A percentile compares a stretch with the other conserved stretches of the same genome.
Conservation (phyloP, 2,329 filamentous ascomycete species). For the Talaromyces rugulosus region DNA sequence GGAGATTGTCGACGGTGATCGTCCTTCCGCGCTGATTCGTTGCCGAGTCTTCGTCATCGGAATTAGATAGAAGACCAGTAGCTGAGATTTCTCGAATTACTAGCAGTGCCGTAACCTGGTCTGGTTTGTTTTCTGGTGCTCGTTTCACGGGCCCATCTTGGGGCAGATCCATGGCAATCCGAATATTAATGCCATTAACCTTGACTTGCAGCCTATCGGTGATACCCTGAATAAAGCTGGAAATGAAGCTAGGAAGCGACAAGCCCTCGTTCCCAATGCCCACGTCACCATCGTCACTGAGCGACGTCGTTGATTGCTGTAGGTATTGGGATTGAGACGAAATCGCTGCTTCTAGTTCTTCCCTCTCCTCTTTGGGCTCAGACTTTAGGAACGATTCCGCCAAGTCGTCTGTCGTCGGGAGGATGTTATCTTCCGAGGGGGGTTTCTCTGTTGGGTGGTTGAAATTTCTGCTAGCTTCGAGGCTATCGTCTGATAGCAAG, state of each 20-base stretch:
- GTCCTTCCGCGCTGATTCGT: constrained; percentile 25
- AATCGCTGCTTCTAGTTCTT: constrained; percentile 55
- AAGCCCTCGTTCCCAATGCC: constrained; percentile 51
- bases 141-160: constrained; percentile 34
- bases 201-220: constrained; percentile 54
- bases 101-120: constrained; percentile 32
- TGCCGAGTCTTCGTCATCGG: not conserved
- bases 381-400: constrained; percentile 58
- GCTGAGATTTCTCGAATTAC: constrained; percentile 32
- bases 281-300: constrained; percentile 42
- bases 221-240: constrained; percentile 56
- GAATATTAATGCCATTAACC: constrained; percentile 49
- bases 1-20: constrained; percentile 43
- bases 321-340: constrained; percentile 48
- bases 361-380: constrained; percentile 54
- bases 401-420: constrained; percentile 56
- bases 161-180: constrained; percentile 47
- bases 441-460: constrained; percentile 15
- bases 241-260: constrained; percentile 56
- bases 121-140: constrained; percentile 31
- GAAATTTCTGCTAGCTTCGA: constrained; percentile 13
- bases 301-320: constrained; percentile 46
- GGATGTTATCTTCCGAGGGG: constrained; percentile 16
- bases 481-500: constrained; percentile 42
- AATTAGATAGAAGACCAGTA: constrained; percentile 22